These are phyloP conservation scores for Talaromyces funiculosus DNA, from an alignment of 2,329 filamentous ascomycete species.

Conservation along the genomic window DNA sequence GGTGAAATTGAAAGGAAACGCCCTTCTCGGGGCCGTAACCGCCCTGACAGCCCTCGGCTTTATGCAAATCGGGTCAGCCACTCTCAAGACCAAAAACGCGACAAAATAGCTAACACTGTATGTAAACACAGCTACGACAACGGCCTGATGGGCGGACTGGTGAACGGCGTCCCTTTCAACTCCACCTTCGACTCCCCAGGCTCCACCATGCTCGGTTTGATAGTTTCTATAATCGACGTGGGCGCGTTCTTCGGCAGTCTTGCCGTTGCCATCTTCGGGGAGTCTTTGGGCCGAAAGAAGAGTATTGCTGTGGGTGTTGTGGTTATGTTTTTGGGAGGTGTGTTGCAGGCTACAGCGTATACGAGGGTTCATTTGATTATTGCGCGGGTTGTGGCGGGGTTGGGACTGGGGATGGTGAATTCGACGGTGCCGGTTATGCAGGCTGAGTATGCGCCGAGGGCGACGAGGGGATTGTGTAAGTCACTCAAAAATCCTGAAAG, in stretches of 20 bases:
- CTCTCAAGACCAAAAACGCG: not conserved
- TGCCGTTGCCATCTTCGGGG: not conserved
- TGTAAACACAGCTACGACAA: conserved; percentile 34
- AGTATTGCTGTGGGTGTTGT: conserved; percentile 36
- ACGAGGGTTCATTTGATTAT: conserved; percentile 41
- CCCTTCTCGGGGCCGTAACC: no score
- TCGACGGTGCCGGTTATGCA: conserved; percentile 42
- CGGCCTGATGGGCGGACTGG: conserved; percentile 40
- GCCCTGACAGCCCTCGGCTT: no score
- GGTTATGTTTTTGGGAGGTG: conserved; percentile 43
- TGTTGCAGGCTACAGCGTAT: conserved; percentile 42
- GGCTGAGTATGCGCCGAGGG: conserved; percentile 40
- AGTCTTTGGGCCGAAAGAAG: not conserved
- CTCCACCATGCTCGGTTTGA: conserved; percentile 41
- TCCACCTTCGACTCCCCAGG: conserved; percentile 37
- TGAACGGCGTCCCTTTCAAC: conserved; percentile 10
- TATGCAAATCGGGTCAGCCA: no score
- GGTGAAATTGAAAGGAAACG: no score
- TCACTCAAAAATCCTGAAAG: no score
- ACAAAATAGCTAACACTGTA: not conserved
- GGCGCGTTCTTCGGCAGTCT: not conserved
- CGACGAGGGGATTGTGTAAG: conserved; percentile 29
- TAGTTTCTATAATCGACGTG: conserved; percentile 18
- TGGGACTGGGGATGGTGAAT: conserved; percentile 45
- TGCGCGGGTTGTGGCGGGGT: conserved; percentile 44